Conservation (phyloP, 2,329 filamentous ascomycete species). For the Akanthomyces dipterigenus region DNA sequence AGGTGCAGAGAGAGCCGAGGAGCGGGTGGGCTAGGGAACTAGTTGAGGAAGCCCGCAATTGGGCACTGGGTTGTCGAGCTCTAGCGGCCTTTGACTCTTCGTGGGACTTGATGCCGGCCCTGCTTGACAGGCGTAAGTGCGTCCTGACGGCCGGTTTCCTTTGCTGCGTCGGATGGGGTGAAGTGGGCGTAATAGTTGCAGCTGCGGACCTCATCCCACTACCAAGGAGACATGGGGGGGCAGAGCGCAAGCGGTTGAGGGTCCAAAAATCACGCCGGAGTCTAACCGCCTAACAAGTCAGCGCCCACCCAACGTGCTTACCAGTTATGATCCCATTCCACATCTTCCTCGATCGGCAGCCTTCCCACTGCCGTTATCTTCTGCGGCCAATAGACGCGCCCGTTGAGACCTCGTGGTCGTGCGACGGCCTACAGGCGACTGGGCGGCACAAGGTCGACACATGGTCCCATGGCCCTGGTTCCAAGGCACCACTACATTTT, state of each 20-base stretch:
- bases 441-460: neutral
- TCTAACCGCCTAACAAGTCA: conserved; percentile 9
- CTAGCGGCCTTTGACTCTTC: neutral
- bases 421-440: conserved; percentile 5
- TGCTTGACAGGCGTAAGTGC: neutral
- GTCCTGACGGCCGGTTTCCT: neutral
- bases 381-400: conserved; percentile 11
- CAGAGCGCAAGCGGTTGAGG: neutral
- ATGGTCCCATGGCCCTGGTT: neutral
- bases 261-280: neutral
- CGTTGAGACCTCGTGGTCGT: conserved; percentile 11
- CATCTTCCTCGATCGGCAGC: neutral
- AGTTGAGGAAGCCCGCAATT: neutral
- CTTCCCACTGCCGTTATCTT: neutral
- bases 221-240: neutral
- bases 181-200: neutral
- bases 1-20: neutral
- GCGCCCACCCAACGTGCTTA: neutral
- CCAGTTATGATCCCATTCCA: neutral
- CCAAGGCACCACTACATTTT: neutral
- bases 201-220: conserved; percentile 12
- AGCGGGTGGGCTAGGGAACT: neutral
- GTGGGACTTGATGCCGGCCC: neutral
- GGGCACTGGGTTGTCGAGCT: neutral
- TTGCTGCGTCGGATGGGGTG: neutral